These are phyloP conservation scores for Chlamydomonas incerta DNA, from an alignment of 139 green algal species.

Conservation along the genomic window DNA sequence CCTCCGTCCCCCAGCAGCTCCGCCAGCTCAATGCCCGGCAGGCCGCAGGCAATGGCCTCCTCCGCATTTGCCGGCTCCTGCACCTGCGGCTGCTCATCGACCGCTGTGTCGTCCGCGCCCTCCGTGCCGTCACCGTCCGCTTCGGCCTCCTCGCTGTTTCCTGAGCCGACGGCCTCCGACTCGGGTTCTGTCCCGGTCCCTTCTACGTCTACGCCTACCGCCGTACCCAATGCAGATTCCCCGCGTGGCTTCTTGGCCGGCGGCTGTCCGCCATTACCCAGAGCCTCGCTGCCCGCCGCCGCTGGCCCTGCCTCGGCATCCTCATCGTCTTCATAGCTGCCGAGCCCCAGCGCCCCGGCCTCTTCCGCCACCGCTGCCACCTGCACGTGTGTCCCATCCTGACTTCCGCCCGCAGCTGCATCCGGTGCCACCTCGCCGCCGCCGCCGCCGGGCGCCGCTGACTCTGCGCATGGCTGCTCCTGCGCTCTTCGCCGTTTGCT, in stretches of 20 bases:
- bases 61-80: not conserved
- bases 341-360: not conserved
- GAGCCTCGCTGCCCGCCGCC: not conserved
- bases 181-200: no score
- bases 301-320: not conserved
- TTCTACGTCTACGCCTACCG: no score
- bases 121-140: not conserved
- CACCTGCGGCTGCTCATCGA: not conserved
- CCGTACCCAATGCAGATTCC: no score
- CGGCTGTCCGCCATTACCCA: not conserved
- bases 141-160: no score
- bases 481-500: not conserved
- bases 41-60: conserved; percentile 12
- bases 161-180: no score
- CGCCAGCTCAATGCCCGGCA: conserved; percentile 46
- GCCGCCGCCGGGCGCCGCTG: no score
- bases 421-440: not conserved
- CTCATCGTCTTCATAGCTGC: not conserved
- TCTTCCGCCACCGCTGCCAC: no score
- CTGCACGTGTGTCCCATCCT: no score
- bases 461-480: not conserved
- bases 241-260: no score
- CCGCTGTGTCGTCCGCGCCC: not conserved
- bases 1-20: conserved; percentile 55
- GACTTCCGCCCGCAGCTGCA: not conserved